Base-by-base conservation (phyloP, 495 filamentous ascomycete species). In the Aspergillus baeticus region DNA sequence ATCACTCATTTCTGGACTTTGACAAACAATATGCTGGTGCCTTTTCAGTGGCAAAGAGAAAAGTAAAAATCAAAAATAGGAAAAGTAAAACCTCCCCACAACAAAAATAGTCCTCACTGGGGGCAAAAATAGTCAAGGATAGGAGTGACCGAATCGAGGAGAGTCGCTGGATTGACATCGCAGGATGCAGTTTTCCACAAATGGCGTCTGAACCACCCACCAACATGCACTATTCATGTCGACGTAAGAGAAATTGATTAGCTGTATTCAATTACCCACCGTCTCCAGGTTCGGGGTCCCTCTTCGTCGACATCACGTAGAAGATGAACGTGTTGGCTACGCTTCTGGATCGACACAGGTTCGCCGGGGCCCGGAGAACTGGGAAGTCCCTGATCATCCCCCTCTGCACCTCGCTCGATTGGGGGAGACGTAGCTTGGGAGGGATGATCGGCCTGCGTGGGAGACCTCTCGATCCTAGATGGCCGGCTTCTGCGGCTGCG, bases 251-350 rank as follows among this genome's bases (percentile, higher is more conserved):
- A 33, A 55, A 34, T 8, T n/a, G 10, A 20, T 59, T 63, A 76
- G 51, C 55, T 66, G 53, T 77, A 77, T 56, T 77, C 70, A 18
- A 75, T 55, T 39, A 74, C 61, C 21, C 69, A 48, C 35, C 73
- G 60, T 44, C 60, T 60, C 66, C 69, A 77, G 18, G 64, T 69
- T 5, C 72, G 65, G 33, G 58, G 57, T 4, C 69, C 73, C 22
- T 67, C 59, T 13, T 51, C 59, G 51, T 74, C 72, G 33, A 57
- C 63, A 38, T 73, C 64, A n/a, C 53, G 55, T 55, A 77, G 57
- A 45, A 65, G 57, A 52, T 69, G 61, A 23, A 69, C 63, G 2
- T 58, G 55, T 39, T 67, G 54, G n/a, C 36, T 66, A 43, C 63
- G 61, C 52, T 65, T 68, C 23, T 66, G 64, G 13, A 65, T 58